Evolutionary conservation across 148 eudicot species (phyloP), one percentile per base, ranked within the genome.

Genomic region (Rhododendron vialii): DNA sequence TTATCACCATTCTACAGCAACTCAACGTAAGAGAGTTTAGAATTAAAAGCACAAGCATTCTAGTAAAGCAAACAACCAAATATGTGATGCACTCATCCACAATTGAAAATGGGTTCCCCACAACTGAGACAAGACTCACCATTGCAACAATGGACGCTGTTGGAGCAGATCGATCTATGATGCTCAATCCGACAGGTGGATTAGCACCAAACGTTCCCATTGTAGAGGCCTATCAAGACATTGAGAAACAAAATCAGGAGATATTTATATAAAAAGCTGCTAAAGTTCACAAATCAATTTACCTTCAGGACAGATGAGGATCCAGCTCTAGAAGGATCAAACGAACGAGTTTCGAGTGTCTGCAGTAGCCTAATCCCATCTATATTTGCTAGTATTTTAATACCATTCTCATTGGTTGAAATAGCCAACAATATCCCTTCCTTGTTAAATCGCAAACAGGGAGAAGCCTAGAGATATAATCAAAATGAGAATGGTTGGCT

Each of bases 391-490:
- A 96, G 91, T 86, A 96, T 88, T 89, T 96, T 96, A 73, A 96
- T 89, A 80, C 98, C 96, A 91, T 93, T 95, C 2, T 96, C 99
- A 84, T 84, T 94, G 2, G 98, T 92, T 78, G 99, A 95, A 61
- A 95, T 96, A 83, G 96, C 98, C 90, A 96, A 84, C 78, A 96
- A 90, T 28, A 92, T 90, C 78, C 99, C 99, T 80, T 93, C 96
- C 88, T 94, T 95, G 91, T 92, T 95, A 89, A 95, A 96, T 41
- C 99, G 98, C 53, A 96, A 89, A 84, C 98, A 92, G 51, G 98
- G 98, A 88, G 95, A 94, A 86, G 95, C 95, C 99, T 96, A 90
- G 30, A 84, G 69, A 65, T 8, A 51, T 55, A 69, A 47, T 81
- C 50, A 61, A 85, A 36, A 89, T 35, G 75, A 87, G 82, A 73